phyloP scores from a whole-genome alignment of 2,329 filamentous ascomycete genomes.

The Monosporascus sp. region DNA sequence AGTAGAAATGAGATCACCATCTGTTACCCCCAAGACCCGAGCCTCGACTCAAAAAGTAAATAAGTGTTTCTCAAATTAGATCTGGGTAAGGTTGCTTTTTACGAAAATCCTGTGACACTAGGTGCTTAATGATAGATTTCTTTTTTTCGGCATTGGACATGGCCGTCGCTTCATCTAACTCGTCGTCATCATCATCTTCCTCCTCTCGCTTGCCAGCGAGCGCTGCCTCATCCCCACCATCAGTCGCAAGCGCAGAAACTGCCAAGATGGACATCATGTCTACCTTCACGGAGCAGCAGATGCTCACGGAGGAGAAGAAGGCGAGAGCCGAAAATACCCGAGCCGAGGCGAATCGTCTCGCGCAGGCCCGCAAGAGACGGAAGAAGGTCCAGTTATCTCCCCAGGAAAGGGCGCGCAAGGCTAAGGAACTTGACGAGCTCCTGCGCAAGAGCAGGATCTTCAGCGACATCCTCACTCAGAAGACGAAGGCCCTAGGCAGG shows the following conservation, averaged over 20 bases:
- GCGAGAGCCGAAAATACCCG: constrained; percentile 43
- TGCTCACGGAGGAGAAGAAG: constrained; percentile 41
- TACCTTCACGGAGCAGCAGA: constrained; percentile 24
- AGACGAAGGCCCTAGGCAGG: constrained; percentile 57
- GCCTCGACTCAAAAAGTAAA: background rate
- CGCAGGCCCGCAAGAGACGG: constrained; percentile 29
- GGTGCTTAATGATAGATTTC: constrained; percentile 2
- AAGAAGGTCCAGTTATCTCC: constrained; percentile 47
- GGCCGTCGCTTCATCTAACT: constrained; percentile 7
- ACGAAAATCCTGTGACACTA: background rate
- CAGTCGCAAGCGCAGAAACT: constrained; percentile 4
- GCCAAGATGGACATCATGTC: constrained; percentile 20
- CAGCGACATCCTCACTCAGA: constrained; percentile 58
- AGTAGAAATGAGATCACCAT: constrained; percentile 22
- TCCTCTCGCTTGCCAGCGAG: constrained; percentile 14
- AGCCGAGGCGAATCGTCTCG: constrained; percentile 38
- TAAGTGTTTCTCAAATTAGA: background rate
- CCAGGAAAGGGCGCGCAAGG: constrained; percentile 52
- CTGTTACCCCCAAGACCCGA: background rate
- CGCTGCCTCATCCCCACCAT: constrained; percentile 19
- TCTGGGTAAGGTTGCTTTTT: constrained; percentile 1
- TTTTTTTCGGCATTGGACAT: constrained; percentile 5
- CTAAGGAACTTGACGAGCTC: constrained; percentile 54
- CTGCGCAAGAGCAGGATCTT: constrained; percentile 57
- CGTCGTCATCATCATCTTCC: constrained; percentile 11